These are phyloP conservation scores for Adiantum capillusveneris DNA, from an alignment of 75 land plant species.

Conservation along the genomic window DNA sequence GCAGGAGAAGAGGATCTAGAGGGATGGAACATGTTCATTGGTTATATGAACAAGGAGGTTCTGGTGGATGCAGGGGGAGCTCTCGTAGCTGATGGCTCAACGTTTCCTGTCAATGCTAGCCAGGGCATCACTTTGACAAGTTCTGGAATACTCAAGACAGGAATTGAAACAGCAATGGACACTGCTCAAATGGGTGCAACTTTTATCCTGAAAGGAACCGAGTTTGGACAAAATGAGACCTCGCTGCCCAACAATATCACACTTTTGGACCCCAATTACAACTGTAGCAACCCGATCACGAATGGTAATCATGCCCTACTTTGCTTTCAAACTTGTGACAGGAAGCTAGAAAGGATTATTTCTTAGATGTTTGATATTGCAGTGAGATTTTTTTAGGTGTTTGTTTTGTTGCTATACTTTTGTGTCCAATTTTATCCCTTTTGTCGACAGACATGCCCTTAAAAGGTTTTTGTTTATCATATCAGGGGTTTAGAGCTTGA, in stretches of 20 bases:
- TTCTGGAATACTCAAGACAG: constrained; percentile 48
- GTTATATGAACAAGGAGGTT: constrained; percentile 59
- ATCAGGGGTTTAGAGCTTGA: too few species aligned
- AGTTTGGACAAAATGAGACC: constrained; percentile 50
- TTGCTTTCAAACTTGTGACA: too few species aligned
- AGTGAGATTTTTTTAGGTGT: too few species aligned
- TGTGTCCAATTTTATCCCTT: too few species aligned
- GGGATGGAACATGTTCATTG: constrained; percentile 59
- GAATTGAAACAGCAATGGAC: constrained; percentile 87
- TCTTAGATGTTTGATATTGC: too few species aligned
- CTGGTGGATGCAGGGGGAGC: constrained; percentile 50
- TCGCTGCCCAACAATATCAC: constrained; percentile 68
- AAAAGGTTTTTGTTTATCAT: too few species aligned
- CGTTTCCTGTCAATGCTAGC: constrained; percentile 42
- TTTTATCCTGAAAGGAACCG: constrained; percentile 51
- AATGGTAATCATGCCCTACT: too few species aligned
- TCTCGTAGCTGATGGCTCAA: constrained; percentile 32
- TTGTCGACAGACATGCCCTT: too few species aligned
- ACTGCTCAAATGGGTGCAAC: constrained; percentile 35
- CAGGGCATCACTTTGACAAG: constrained; percentile 45
- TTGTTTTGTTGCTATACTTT: too few species aligned
- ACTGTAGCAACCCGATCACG: constrained; percentile 11
- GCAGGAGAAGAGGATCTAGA: constrained; percentile 44
- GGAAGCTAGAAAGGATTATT: too few species aligned
- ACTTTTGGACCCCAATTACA: constrained; percentile 51